Evolutionary conservation across 1,284 basidiomycete genomes (phyloP).

Genomic region (Rhodotorula sp.): DNA sequence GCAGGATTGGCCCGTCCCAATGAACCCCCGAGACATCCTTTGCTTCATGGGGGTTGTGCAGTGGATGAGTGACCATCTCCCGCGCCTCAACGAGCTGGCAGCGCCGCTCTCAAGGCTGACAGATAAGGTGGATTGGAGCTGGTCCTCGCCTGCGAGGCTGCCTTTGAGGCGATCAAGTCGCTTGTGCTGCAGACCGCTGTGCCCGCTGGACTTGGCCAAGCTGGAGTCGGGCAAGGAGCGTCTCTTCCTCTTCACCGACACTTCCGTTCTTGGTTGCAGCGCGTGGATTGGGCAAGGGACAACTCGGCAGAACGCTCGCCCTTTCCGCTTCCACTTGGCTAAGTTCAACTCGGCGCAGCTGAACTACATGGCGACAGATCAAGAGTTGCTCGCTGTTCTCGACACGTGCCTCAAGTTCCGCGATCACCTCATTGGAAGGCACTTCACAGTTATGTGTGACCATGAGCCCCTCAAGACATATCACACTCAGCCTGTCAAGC

Average conservation of each 20-base stretch:
- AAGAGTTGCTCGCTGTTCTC: conserved; percentile 29
- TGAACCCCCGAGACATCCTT: too few species aligned
- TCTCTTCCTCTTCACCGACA: conserved; percentile 57
- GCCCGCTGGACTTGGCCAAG: conserved; percentile 49
- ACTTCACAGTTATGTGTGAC: conserved; percentile 7
- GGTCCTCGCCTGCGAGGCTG: too few species aligned
- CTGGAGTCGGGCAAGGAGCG: conserved; percentile 43
- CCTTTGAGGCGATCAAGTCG: conserved; percentile 52
- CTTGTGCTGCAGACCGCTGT: conserved; percentile 45
- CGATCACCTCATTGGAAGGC: conserved; percentile 23
- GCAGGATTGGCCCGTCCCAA: too few species aligned
- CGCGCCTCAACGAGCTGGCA: too few species aligned
- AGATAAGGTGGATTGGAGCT: too few species aligned
- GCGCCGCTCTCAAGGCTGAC: too few species aligned
- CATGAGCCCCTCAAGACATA: too few species aligned
- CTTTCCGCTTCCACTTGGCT: conserved; percentile 27
- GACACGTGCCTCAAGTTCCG: background rate
- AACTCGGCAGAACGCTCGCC: conserved; percentile 1
- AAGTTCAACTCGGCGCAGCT: conserved; percentile 35
- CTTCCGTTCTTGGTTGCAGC: conserved; percentile 53
- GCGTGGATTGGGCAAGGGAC: conserved; percentile 51
- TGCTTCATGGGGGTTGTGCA: too few species aligned
- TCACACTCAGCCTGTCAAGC: too few species aligned
- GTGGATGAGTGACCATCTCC: too few species aligned
- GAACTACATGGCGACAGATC: conserved; percentile 24